Evolutionary conservation across 306 rosid species (phyloP), one percentile per base, ranked within the genome.

Genomic region (Herpetospermum pedunculosum): DNA sequence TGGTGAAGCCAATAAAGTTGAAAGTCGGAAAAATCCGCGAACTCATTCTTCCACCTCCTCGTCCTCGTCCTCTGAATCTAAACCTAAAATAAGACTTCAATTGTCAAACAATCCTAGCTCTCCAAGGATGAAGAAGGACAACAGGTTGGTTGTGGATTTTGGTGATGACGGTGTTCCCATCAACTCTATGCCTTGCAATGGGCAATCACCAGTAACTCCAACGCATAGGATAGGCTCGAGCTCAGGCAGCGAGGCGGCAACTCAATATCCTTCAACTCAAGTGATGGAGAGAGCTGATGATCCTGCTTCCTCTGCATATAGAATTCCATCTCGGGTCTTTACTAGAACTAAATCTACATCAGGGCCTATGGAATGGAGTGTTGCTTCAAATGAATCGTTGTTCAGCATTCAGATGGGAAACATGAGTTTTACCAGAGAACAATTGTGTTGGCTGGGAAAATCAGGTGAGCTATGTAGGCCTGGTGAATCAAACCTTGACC

Each of bases 361-460:
- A 1, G 47, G 84, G 6, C 89, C 84, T 10, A 15, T 75, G 83
- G 99, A 89, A 48, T 95, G 99, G 99, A 95, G 97, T 71, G 46
- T 77, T 9, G 82, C 89, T 34, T 94, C 99, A 0, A 91, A 88
- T 62, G 99, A 91, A 49, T 95, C 97, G 1, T 59, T 91, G 35
- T 95, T 95, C 72, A 95, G 97, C 87, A 95, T 95, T 73, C 88
- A 91, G 70, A 81, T 83, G 90, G 99, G 95, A 25, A 94, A 88
- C 34, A 83, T 77, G 84, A 95, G 99, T 74, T 95, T 95, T 85
- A 85, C 91, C 13, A 85, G 34, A 40, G 99, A 95, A 3, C 75
- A 85, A 15, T 15, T 76, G 47, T 10, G 40, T 8, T 83, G 76
- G 80, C 16, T 78, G 1, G 77, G 81, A 35, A 86, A 86, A 79